phyloP scores from a whole-genome alignment of 805 yeast species.

The Candida gorgasii region DNA sequence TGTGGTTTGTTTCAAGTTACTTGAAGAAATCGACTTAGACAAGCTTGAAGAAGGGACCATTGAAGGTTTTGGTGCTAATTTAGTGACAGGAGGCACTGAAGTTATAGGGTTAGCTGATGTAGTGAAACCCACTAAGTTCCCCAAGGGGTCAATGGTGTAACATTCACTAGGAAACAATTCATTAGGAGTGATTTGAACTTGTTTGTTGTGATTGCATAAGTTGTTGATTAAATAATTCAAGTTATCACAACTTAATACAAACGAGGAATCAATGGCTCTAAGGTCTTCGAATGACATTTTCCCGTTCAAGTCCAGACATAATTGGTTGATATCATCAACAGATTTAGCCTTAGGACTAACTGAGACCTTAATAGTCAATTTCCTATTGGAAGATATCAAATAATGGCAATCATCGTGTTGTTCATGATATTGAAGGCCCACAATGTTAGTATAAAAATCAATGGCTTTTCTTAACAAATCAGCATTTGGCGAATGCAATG shows the following conservation, averaged over 20 bases:
- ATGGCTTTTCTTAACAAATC: constrained; percentile 47
- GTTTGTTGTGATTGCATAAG: constrained; percentile 9
- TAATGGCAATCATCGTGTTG: constrained; percentile 19
- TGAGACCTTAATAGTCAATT: constrained; percentile 22
- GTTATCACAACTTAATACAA: constrained; percentile 48
- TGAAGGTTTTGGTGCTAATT: constrained; percentile 22
- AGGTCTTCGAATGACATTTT: constrained; percentile 40
- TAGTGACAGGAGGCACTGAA: constrained; percentile 43
- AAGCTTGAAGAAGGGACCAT: constrained; percentile 15
- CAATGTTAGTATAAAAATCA: constrained; percentile 56
- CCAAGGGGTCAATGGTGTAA: constrained; percentile 81
- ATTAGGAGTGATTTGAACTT: constrained; percentile 63
- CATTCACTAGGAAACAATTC: constrained; percentile 74
- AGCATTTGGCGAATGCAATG: constrained; percentile 52
- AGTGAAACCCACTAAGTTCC: constrained; percentile 79
- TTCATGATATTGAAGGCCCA: constrained; percentile 29
- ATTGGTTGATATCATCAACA: constrained; percentile 20
- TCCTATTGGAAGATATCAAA: constrained; percentile 25
- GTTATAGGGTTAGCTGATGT: constrained; percentile 57
- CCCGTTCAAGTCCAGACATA: constrained; percentile 19
- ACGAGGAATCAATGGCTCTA: constrained; percentile 43
- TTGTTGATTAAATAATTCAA: constrained; percentile 35
- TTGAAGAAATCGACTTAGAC: constrained; percentile 17
- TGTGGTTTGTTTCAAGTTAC: constrained; percentile 15
- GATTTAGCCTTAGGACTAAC: constrained; percentile 19